Evolutionary conservation across 345 rosid species (phyloP).

Genomic region (Moricandia arvensis): DNA sequence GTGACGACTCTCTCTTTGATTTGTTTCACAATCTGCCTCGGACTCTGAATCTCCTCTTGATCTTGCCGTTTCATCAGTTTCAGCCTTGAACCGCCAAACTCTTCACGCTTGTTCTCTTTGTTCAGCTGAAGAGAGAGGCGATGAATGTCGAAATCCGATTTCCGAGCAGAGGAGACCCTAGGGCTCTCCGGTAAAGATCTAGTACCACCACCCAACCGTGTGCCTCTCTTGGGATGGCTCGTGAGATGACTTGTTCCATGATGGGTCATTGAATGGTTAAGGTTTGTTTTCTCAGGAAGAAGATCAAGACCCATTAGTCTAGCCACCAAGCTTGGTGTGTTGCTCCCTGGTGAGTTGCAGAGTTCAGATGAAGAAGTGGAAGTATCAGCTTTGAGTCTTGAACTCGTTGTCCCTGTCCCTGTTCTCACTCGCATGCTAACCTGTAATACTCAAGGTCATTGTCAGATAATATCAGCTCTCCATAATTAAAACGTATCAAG

Average conservation of each 20-base stretch:
- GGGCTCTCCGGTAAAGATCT: conserved; percentile 84
- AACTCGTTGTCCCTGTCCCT: conserved; percentile 27
- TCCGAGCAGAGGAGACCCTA: conserved; percentile 62
- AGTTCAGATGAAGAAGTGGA: conserved; percentile 50
- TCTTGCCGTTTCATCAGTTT: conserved; percentile 38
- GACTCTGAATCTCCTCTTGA: conserved; percentile 42
- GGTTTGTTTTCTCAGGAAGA: conserved; percentile 52
- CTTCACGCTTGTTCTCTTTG: conserved; percentile 46
- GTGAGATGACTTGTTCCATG: conserved; percentile 25
- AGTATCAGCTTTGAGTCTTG: conserved; percentile 34
- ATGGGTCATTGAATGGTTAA: conserved; percentile 37
- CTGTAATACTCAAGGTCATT: conserved; percentile 39
- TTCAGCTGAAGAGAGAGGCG: conserved; percentile 76
- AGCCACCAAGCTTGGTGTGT: conserved; percentile 82
- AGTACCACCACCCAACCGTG: conserved; percentile 41
- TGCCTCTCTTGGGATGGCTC: conserved; percentile 32
- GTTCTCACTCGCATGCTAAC: conserved; percentile 65
- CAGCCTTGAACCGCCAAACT: conserved; percentile 34
- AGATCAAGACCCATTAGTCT: conserved; percentile 94
- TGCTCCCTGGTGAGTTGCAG: conserved; percentile 64
- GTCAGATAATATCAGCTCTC: background rate
- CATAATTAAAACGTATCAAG: conserved; percentile 8
- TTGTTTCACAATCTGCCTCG: conserved; percentile 65
- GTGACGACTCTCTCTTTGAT: conserved; percentile 59
- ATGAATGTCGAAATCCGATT: conserved; percentile 61